Evolutionary conservation across 331 rosid genomes (phyloP), one percentile per base, ranked within the genome.

Genomic region (Telfairia occidentalis): DNA sequence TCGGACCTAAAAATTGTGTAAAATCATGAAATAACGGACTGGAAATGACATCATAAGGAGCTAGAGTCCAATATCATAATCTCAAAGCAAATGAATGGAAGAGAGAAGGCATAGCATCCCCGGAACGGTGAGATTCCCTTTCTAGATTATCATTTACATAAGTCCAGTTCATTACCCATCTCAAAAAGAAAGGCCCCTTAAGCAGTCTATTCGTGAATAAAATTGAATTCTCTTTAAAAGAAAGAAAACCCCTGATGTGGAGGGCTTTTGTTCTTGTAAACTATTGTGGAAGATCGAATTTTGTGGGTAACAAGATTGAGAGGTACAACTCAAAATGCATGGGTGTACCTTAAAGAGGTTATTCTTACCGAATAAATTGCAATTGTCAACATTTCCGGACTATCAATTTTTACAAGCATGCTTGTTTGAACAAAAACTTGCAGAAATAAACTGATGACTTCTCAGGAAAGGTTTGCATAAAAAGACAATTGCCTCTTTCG

Each of bases 1-100:
- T 79, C 98, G 90, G 57, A 91, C 98, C 97, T 94, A 86, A 83
- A 82, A 82, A 50, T 50, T 79, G 59, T 70, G 21, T 24, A 79
- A 45, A 79, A 75, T 52, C 13, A 45, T 78, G 40, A 69, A 42
- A 37, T 77, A 71, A 34, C 11, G 58, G 48, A 34, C 16, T 21
- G 2, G 53, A 37, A 74, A 24, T 53, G 34, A 38, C 40, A 21
- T 38, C 24, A 53, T 53, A 3, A 48, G 21, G 18, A 21, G 29
- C n/a, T 49, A 55, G 67, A 34, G 8, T 61, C 43, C 48, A 61
- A 8, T 34, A 16, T 13, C 24, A 21, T 50, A 42, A 42, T 42
- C 54, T 67, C 19, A 23, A 67, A 21, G 26, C n/a, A 19, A n/a
- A 11, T 40, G 52, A 10, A 19, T 21, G 5, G 9, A 23, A 21